Base-by-base conservation (phyloP, 2,329 filamentous ascomycete species). In the Calonectria pseudoturangicola region DNA sequence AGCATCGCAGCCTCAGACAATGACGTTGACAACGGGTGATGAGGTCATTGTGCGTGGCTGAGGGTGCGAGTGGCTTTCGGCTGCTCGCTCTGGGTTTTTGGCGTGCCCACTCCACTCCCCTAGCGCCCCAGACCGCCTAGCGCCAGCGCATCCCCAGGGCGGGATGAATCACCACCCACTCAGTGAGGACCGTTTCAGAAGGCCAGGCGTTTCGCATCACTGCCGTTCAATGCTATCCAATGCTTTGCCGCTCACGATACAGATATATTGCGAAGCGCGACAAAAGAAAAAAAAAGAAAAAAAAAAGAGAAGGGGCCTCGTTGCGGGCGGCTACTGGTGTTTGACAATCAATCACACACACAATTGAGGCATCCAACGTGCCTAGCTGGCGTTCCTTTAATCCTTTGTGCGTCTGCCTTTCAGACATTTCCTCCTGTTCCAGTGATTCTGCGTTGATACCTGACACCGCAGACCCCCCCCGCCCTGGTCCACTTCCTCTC, bases 1-100 rank as follows among this genome's bases (percentile, higher is more conserved):
- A 47, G 39, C 58, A 45, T 28, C 21, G 30, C 36, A 60, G 33
- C 45, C 41, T 43, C 30, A 64, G 50, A 50, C 27, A 63, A 67
- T 66, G 67, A 69, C 67, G 68, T 64, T 69, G 45, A 27, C 39
- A 48, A 25, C 39, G 30, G 56, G 45, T 43, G 54, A 50, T 73
- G 71, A 73, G 63, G 68, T 73, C 71, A 73, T 73, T 48, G 39
- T 33, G 36, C 36, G 71, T 70, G 71, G 71, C 71, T 73, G 66
- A 54, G 71, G 28, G n/a, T 18, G 41, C 33, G 41, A 25, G 54
- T 68, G 68, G 71, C 68, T 73, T 36, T 10, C 10, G 7, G 7
- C 71, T 48, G 63, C 67, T 30, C 21, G 39, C 50, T 15, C 54
- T 50, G 33, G 8, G 21, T 6, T 25, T 36, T 27, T 33, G 30